Conservation (phyloP, 2,329 filamentous ascomycete species). For the Sporothrix curviconia region DNA sequence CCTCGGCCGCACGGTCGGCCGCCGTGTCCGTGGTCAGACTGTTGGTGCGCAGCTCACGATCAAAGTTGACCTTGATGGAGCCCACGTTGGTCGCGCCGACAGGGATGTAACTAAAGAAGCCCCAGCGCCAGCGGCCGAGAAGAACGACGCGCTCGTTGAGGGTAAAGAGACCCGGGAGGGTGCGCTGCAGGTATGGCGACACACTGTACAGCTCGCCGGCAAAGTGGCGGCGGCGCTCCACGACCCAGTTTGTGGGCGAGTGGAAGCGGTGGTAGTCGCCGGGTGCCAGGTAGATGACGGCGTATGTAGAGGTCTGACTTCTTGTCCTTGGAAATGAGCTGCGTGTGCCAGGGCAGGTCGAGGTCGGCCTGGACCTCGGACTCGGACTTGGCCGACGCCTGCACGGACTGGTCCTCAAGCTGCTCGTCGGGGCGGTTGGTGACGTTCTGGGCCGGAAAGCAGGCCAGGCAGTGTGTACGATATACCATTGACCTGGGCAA, state of each 20-base stretch:
- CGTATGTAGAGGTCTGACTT: slow-evolving; percentile 77
- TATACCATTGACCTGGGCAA: slow-evolving; percentile 88
- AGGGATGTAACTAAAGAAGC: slow-evolving; percentile 93
- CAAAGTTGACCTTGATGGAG: slow-evolving; percentile 95
- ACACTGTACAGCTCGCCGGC: slow-evolving; percentile 94
- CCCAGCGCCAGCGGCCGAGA: slow-evolving; percentile 89
- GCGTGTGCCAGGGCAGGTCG: slow-evolving; percentile 67
- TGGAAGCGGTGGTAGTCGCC: slow-evolving; percentile 99
- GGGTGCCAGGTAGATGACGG: slow-evolving; percentile 89
- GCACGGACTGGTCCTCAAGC: slow-evolving; percentile 66
- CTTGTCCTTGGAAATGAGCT: slow-evolving; percentile 53
- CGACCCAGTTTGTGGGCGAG: slow-evolving; percentile 91
- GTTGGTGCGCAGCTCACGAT: slow-evolving; percentile 88
- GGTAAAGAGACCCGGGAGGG: slow-evolving; percentile 88
- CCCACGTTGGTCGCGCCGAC: slow-evolving; percentile 97
- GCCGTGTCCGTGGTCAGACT: slow-evolving; percentile 86
- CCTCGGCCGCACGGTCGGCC: slow-evolving; percentile 77
- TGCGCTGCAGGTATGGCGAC: slow-evolving; percentile 88
- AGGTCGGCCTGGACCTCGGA: slow-evolving; percentile 79
- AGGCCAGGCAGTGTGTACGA: slow-evolving; percentile 86
- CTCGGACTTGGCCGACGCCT: slow-evolving; percentile 63
- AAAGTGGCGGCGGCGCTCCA: slow-evolving; percentile 91
- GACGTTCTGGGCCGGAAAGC: slow-evolving; percentile 62
- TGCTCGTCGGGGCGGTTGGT: slow-evolving; percentile 39
- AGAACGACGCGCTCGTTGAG: slow-evolving; percentile 94